Evolutionary conservation across 306 rosid species (phyloP).

Genomic region (Aeschynomene evenia): DNA sequence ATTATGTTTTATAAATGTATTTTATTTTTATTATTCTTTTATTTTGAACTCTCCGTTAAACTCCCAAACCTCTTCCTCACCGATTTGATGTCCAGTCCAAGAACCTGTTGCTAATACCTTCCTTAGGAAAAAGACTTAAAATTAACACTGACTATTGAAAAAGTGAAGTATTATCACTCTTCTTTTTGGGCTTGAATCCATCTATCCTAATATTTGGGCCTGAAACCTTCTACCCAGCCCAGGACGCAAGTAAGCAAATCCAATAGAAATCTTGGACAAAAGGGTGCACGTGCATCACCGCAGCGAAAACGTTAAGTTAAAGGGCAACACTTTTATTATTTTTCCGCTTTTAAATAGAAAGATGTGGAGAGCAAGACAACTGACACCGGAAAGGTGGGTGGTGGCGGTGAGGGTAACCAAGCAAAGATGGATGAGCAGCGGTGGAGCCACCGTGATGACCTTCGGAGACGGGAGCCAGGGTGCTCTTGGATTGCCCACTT

Average conservation of each 20-base stretch:
- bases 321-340: too few species aligned
- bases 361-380: conserved; percentile 36
- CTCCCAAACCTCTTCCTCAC: too few species aligned
- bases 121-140: too few species aligned
- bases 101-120: too few species aligned
- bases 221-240: not conserved
- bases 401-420: conserved; percentile 13
- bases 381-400: conserved; percentile 4
- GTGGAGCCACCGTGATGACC: conserved; percentile 59
- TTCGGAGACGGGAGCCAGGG: conserved; percentile 91
- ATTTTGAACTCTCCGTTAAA: too few species aligned
- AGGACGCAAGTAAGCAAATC: not conserved
- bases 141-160: too few species aligned
- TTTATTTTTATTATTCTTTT: too few species aligned
- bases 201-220: too few species aligned
- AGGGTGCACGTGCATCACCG: not conserved
- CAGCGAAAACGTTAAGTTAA: not conserved
- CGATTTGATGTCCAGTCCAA: too few species aligned
- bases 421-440: conserved; percentile 45
- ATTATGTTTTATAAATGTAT: too few species aligned
- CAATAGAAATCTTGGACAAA: not conserved
- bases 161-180: too few species aligned
- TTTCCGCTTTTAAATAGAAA: not conserved
- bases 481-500: conserved; percentile 69
- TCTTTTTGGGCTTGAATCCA: too few species aligned